Evolutionary conservation across 352 stramenopile genomes (phyloP).

Genomic region (Elongisporangium senticosum): DNA sequence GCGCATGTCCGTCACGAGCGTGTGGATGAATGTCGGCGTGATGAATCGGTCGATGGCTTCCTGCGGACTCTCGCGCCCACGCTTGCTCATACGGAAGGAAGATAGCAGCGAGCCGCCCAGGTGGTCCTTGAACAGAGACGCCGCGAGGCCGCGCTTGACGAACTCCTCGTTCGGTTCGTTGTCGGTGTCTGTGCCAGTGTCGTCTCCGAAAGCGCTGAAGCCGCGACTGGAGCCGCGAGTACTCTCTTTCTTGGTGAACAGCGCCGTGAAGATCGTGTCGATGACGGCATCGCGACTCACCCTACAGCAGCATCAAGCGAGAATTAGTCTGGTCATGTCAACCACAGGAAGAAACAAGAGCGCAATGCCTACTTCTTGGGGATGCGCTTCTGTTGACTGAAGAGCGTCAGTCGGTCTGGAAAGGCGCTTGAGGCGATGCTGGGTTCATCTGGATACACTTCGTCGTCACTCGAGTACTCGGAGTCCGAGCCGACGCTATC

Average conservation of each 20-base stretch:
- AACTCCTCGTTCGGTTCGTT: slow-evolving; percentile 77
- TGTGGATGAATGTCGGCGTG: slow-evolving; percentile 67
- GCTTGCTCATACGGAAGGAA: slow-evolving; percentile 10
- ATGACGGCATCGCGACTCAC: slow-evolving; percentile 78
- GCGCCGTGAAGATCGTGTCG: slow-evolving; percentile 71
- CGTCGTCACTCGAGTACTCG: slow-evolving; percentile 49
- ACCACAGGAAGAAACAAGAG: neutral
- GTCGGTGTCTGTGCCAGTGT: slow-evolving; percentile 74
- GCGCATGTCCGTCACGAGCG: slow-evolving; percentile 70
- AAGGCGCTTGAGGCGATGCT: slow-evolving; percentile 43
- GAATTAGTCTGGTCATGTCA: neutral
- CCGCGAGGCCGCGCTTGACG: slow-evolving; percentile 72
- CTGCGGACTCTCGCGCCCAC: slow-evolving; percentile 31
- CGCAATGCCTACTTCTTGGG: slow-evolving; percentile 29
- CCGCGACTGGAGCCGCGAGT: slow-evolving; percentile 15
- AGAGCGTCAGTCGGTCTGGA: slow-evolving; percentile 60
- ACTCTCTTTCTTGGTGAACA: slow-evolving; percentile 43
- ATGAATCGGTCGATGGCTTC: slow-evolving; percentile 66
- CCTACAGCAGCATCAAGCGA: slow-evolving; percentile 11
- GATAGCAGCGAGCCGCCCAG: slow-evolving; percentile 21
- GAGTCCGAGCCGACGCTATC: slow-evolving; percentile 35
- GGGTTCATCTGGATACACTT: slow-evolving; percentile 56
- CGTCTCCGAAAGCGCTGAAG: slow-evolving; percentile 65
- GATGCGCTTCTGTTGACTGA: slow-evolving; percentile 78
- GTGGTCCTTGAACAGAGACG: slow-evolving; percentile 71